Base-by-base conservation (phyloP, 2,329 filamentous ascomycete species). In the Trichoderma sp. region DNA sequence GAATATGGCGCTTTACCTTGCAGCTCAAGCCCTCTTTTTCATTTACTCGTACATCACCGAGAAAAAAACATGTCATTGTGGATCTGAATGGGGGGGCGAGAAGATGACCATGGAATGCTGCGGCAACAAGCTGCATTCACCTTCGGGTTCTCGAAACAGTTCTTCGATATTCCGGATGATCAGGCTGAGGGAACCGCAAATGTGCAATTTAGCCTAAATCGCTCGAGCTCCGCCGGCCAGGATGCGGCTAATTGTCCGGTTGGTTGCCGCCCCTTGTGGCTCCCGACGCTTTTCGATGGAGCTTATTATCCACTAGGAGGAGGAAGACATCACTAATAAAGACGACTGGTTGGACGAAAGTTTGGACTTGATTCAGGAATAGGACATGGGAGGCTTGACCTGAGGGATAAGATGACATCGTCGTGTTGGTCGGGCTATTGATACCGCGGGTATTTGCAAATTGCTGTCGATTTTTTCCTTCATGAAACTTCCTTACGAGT, bases 201-300 rank as follows among this genome's bases (percentile, higher is more conserved):
- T 43, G 24, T 36, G 56, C 56, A 24, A 64, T 71, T 71, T 71
- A 71, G 68, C 68, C 68, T 71, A 47, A 71, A 63, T 70, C 18
- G 9, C 21, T 21, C 34, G 6, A 30, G 47, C 58, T 58, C 68
- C 68, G 34, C 68, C 30, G 36, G 47, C 58, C 47, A 71, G 58
- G 60, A 64, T 63, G 60, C 68, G 68, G 68, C 68, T 71, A 71
- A 71, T 71, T 71, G 68, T 71, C 61, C 68, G 68, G 68, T 71
- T 71, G 68, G 68, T 58, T 64, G 68, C 60, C 43, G 60, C 68
- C 57, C 60, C 34, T 36, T 43, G 39, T 57, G 53, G 68, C 39
- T 64, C 61, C 60, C 60, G 34, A 64, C 39, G 34, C 30, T 21
- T 21, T 4, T 57, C 32, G 24, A 43, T 63, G 66, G 30, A 61